Conservation (phyloP, 805 yeast genomes). For the Jamesozyma spencerorum region DNA sequence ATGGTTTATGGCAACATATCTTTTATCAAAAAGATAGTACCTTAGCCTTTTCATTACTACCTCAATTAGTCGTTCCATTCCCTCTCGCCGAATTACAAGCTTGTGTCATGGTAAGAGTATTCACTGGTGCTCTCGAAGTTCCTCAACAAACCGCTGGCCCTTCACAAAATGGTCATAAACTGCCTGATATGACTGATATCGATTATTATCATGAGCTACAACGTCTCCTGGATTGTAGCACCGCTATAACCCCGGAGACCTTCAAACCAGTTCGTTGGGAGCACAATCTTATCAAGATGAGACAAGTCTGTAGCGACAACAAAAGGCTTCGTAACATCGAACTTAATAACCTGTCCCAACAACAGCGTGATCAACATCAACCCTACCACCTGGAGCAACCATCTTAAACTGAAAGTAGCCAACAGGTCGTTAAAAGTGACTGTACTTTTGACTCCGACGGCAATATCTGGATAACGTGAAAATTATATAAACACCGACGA, state of each 20-base stretch:
- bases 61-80: conserved; percentile 54
- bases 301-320: conserved; percentile 11
- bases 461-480: too few species aligned
- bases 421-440: not conserved
- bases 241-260: conserved; percentile 9
- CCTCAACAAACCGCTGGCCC: conserved; percentile 29
- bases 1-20: conserved; percentile 51
- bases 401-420: too few species aligned
- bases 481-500: too few species aligned
- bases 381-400: conserved; percentile 13
- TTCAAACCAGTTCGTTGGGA: conserved; percentile 24
- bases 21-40: conserved; percentile 53
- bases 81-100: conserved; percentile 58
- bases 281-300: conserved; percentile 8
- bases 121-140: conserved; percentile 43
- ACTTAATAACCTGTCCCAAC: conserved; percentile 12
- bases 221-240: conserved; percentile 10
- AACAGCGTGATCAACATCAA: conserved; percentile 11
- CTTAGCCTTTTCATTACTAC: conserved; percentile 52
- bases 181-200: conserved; percentile 18
- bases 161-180: conserved; percentile 10
- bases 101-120: conserved; percentile 51
- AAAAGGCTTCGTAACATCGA: conserved; percentile 17
- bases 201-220: conserved; percentile 22
- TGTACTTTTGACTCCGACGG: not conserved